Evolutionary conservation across 441 rosid species (phyloP), one percentile per base, ranked within the genome.

Genomic region (Croton laevigatus): DNA sequence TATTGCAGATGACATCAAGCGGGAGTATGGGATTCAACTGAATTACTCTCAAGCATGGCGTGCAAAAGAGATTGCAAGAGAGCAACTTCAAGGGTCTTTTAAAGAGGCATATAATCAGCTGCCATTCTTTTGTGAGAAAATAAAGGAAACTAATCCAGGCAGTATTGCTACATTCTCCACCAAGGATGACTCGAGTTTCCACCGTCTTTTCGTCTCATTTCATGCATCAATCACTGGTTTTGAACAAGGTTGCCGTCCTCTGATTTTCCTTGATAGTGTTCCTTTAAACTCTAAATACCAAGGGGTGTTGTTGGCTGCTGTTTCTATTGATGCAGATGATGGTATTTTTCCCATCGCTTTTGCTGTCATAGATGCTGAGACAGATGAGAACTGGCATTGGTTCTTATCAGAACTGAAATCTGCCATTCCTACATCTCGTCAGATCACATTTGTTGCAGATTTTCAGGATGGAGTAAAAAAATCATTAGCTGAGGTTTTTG

Each of bases 11-110:
- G 83, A 82, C 53, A 80, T 82, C 68, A 75, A 64, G 67, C 68
- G 81, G 44, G 86, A 82, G 69, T 82, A 82, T 69, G 86, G 86
- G 57, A 82, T 82, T 68, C 78, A 82, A 40, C 66, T 82, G 75
- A 82, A 82, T 59, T 82, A 82, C 62, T 82, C 86, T 54, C 86
- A 80, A 42, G 86, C 86, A 65, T 80, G 86, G 83, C 81, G 81
- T 44, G 86, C 86, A 66, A 82, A 82, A 77, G 83, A 82, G 71
- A 75, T 82, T 11, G 86, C 86, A 10, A 75, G 81, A 73, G 83
- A 77, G 78, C 83, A 82, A 75, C 83, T 82, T 68, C 86, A 80
- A 49, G 85, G 85, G 16, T 79, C 85, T 5, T 79, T 76, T 59
- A 75, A 76, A 67, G 85, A 81, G 70, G 83, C 86, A 16, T 82